Base-by-base conservation (phyloP, 768 basidiomycete species). In the Royoungia palumana region DNA sequence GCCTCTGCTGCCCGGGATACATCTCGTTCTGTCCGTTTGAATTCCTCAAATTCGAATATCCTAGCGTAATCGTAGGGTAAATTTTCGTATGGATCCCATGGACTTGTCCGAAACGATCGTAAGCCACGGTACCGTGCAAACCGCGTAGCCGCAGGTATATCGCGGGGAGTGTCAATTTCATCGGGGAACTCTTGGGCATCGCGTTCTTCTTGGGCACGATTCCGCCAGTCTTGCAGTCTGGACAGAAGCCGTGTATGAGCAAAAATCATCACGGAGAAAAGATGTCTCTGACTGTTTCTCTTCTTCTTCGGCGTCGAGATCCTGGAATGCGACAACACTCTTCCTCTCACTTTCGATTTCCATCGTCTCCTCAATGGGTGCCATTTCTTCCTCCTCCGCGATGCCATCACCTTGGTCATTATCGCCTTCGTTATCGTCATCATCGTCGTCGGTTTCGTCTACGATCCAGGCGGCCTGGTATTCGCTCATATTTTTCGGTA, bases 401-500 rank as follows among this genome's bases (percentile, higher is more conserved):
- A 60, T 63, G 0, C 2, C 37, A 13, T 48, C 47, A 0, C 66
- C 72, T 6, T 70, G 75, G 5, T 75, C 78, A 8, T 73, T 75
- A 6, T 77, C 75, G 6, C 64, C 70, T 5, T 66, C 73, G 10
- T 72, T 67, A 1, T 69, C 75, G 0, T 72, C 80, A 0, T 71
- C 77, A 4, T 75, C 85, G 1, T 79, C 82, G 12, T 85, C 84
- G 5, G 77, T 80, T 45, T 89, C 89, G 48, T 96, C 94, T 20
- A 92, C 69, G 50, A 98, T 92, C 95, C 95, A 98, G 3, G 94
- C 82, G 2, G 95, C 94, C 65, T 98, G 95, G 64, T 98, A 98
- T 59, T 91, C 86, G 68, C 91, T 95, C 74, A 90, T 96, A 2
- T 94, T 94, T 69, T 94, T 95, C 2, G 94, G 95, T 39, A 96